Percentiles rank a stretch among this genome's conserved stretches.
These are phyloP conservation scores for Trichoderma atrobrunneum DNA, from an alignment of 2,329 filamentous ascomycete genomes.

Conservation along the genomic window DNA sequence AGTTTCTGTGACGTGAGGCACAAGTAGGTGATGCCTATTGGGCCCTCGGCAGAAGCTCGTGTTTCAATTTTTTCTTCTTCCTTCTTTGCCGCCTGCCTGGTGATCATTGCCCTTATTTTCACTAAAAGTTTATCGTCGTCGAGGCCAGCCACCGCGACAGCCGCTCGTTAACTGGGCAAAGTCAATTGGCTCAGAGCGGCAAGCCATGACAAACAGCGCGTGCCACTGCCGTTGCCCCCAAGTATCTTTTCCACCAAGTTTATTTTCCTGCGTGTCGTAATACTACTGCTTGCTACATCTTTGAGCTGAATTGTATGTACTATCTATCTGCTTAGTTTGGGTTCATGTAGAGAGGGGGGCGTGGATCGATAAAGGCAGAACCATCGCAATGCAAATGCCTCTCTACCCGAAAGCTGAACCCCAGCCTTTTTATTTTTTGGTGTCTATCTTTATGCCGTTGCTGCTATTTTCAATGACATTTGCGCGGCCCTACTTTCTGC, in stretches of 20 bases:
- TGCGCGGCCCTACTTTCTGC: neutral
- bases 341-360: neutral
- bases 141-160: neutral
- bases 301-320: neutral
- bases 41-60: neutral
- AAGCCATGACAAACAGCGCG: neutral
- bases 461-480: neutral
- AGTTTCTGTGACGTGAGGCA: neutral
- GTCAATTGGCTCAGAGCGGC: slow-evolving; percentile 7
- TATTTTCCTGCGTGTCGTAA: neutral
- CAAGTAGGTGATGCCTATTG: neutral
- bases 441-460: neutral
- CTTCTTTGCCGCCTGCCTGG: neutral
- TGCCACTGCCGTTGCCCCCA: slow-evolving; percentile 14
- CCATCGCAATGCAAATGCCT: neutral
- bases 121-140: slow-evolving; percentile 12
- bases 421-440: neutral
- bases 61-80: neutral
- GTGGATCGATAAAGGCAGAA: neutral
- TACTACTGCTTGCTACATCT: neutral
- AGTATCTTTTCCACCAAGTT: neutral
- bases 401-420: neutral
- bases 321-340: neutral
- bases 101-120: neutral
- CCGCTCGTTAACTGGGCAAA: neutral